Base-by-base conservation (phyloP, 2,329 filamentous ascomycete species). In the Uncinocarpus reesii region DNA sequence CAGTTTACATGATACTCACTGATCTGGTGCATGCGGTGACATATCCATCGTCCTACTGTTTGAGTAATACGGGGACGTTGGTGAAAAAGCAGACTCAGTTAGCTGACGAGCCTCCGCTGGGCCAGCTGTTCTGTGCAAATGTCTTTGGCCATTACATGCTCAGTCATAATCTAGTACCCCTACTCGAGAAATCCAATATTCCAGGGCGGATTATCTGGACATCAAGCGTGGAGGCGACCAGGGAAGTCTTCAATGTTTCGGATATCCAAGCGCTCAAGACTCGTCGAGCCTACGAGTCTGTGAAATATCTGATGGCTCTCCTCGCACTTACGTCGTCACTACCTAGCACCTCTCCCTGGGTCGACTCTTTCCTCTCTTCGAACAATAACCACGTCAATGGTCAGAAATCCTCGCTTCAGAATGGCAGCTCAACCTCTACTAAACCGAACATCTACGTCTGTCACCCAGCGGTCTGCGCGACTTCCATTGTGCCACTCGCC, bases 61-160 rank as follows among this genome's bases (percentile, higher is more conserved):
- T 80, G 13, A 75, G 81, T 3, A 65, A 72, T 11, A 61, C 73
- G 2, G 81, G 81, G 20, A 68, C 72, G 50, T 50, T 76, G 0
- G 70, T 77, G n/a, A 68, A 70, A 52, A 65, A 69, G 7, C 75
- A 88, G 61, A 68, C 75, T 11, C 60, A 65, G 7, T 47, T 47
- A 6, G 49, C 54, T 2, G 57, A 68, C 13, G 77, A 80, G 50
- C 80, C 83, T 0, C 68, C 71, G 4, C 70, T 98, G 0, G 89
- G 87, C 2, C 76, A 86, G 56, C 80, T 95, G 15, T 98, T 96
- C 63, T 84, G 83, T 62, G 83, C 90, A 42, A 96, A 96, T 61
- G 77, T 95, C 24, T 96, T 98, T 62, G 92, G 92, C 0, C 92
- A 98, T 69, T 96, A 98, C 63, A 70, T 95, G 60, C 79, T 98